Evolutionary conservation across 176 grass and related monocot species (phyloP).

Genomic region (Eragrostis nindensis): DNA sequence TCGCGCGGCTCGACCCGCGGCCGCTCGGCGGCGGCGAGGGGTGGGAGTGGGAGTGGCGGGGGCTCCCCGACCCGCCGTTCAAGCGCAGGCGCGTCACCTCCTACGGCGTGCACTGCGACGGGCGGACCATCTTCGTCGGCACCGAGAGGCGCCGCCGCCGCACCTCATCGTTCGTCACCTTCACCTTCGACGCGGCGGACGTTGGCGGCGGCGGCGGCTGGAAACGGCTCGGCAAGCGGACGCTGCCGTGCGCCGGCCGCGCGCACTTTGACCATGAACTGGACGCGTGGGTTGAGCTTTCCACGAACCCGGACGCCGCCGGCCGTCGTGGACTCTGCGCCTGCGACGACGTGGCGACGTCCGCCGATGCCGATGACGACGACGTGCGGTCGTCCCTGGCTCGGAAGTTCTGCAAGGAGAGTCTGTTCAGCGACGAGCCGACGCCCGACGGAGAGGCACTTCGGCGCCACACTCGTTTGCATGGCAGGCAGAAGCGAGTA

Average conservation of each 20-base stretch:
- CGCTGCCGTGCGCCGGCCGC: background rate
- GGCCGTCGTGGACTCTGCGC: background rate
- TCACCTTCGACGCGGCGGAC: too few relatives aligned
- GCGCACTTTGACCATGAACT: background rate
- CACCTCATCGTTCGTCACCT: too few relatives aligned
- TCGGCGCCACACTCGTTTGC: slow-evolving; percentile 10
- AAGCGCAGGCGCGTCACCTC: background rate
- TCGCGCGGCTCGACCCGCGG: background rate
- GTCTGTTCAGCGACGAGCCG: background rate
- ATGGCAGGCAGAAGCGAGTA: background rate
- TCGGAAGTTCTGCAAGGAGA: slow-evolving; percentile 9
- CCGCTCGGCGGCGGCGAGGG: too few relatives aligned
- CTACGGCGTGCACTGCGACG: background rate
- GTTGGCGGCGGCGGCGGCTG: too few relatives aligned
- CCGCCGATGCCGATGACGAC: background rate
- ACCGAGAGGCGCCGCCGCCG: too few relatives aligned
- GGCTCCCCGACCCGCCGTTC: background rate
- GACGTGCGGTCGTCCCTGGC: background rate
- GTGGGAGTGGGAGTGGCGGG: background rate
- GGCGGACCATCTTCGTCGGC: background rate
- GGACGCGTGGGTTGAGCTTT: slow-evolving; percentile 5
- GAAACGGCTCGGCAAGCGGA: too few relatives aligned
- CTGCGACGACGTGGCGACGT: background rate
- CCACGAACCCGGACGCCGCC: background rate
- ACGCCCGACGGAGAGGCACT: background rate